Evolutionary conservation across 306 rosid species (phyloP).

Genomic region (Dicorynia guianensis): DNA sequence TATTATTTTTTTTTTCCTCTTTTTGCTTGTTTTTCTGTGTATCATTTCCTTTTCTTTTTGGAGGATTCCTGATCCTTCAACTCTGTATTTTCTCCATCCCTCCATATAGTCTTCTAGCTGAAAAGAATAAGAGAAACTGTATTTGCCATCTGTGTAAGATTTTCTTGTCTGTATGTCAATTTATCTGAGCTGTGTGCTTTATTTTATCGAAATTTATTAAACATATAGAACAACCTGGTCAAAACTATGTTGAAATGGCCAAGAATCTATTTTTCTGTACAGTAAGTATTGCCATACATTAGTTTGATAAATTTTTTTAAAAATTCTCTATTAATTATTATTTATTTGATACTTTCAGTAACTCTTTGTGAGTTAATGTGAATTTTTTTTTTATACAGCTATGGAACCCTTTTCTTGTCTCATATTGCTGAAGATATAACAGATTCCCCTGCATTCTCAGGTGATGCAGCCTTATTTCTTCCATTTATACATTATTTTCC

Average conservation of each 20-base stretch:
- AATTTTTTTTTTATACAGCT: constrained; percentile 55
- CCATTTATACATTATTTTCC: constrained; percentile 19
- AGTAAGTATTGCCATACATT: constrained; percentile 12
- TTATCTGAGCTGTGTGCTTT: constrained; percentile 18
- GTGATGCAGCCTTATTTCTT: constrained; percentile 53
- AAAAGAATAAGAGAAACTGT: not conserved
- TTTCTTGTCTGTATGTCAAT: constrained; percentile 6
- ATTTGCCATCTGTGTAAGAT: constrained; percentile 19
- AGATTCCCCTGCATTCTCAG: constrained; percentile 82
- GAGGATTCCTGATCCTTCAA: constrained; percentile 18
- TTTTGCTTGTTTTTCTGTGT: not conserved
- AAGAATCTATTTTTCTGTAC: not conserved
- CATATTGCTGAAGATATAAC: constrained; percentile 86
- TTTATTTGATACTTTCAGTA: constrained; percentile 11
- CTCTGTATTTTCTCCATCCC: constrained; percentile 29
- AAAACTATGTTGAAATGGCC: constrained; percentile 7
- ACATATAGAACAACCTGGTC: not conserved
- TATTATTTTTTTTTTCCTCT: not conserved
- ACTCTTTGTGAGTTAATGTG: constrained; percentile 42
- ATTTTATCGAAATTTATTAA: constrained; percentile 3
- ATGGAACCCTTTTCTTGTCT: constrained; percentile 84
- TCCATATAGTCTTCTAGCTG: too few species aligned
- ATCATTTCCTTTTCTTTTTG: constrained; percentile 3
- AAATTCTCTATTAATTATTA: constrained; percentile 17
- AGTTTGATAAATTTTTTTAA: constrained; percentile 18